These are phyloP conservation scores for Mycena albidolilacea DNA, from an alignment of 768 basidiomycete genomes.

Conservation along the genomic window DNA sequence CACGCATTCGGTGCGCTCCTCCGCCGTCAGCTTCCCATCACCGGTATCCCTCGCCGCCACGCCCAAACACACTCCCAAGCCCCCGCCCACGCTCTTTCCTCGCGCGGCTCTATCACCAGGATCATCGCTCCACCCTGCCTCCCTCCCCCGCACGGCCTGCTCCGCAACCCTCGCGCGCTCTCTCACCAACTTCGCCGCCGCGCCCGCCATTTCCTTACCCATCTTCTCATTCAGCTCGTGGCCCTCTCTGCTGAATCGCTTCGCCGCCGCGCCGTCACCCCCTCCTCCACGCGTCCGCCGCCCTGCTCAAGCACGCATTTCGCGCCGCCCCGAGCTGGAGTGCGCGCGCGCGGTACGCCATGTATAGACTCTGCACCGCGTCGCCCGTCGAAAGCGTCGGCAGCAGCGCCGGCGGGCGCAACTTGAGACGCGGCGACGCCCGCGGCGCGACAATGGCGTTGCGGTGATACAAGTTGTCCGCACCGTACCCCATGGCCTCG, in stretches of 20 bases:
- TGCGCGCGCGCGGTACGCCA: conserved; percentile 89
- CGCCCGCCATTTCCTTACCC: conserved; percentile 86
- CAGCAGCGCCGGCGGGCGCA: conserved; percentile 86
- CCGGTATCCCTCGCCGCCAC: conserved; percentile 74
- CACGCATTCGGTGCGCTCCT: conserved; percentile 91
- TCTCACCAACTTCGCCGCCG: conserved; percentile 87
- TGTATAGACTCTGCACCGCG: conserved; percentile 84
- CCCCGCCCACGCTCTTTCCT: conserved; percentile 84
- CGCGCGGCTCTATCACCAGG: conserved; percentile 80
- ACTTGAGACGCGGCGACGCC: conserved; percentile 87
- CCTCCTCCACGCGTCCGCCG: conserved; percentile 95
- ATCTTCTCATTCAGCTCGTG: conserved; percentile 95
- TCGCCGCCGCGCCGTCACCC: conserved; percentile 98
- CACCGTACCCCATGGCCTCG: conserved; percentile 71
- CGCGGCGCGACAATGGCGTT: conserved; percentile 83
- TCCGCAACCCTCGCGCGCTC: conserved; percentile 86
- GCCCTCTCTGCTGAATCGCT: conserved; percentile 94
- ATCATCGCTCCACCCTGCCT: conserved; percentile 87
- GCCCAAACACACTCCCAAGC: conserved; percentile 91
- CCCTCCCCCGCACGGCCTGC: conserved; percentile 80
- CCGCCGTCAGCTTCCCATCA: conserved; percentile 73
- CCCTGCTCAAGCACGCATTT: conserved; percentile 94
- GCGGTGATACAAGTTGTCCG: conserved; percentile 75
- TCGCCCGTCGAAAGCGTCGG: conserved; percentile 94
- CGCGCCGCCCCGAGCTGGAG: conserved; percentile 94